These are phyloP conservation scores for Fusarium sp. DNA, from an alignment of 2,329 filamentous ascomycete species.

Conservation along the genomic window DNA sequence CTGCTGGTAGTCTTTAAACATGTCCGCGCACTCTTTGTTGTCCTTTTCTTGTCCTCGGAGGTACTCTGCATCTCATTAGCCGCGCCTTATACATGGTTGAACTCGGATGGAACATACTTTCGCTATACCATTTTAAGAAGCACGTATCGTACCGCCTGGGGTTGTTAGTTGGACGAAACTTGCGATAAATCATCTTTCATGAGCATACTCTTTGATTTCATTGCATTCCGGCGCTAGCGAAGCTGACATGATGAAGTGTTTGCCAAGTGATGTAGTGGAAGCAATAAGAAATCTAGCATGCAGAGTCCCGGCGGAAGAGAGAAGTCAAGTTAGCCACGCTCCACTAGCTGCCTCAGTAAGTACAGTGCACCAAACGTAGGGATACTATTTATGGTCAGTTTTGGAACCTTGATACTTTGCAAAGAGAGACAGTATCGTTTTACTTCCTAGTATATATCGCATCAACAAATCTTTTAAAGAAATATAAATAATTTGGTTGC, in stretches of 20 bases:
- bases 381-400: too few relatives aligned
- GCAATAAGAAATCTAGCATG: conserved; percentile 38
- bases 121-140: conserved; percentile 99
- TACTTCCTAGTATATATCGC: too few relatives aligned
- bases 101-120: conserved; percentile 75
- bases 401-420: too few relatives aligned
- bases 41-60: conserved; percentile 85
- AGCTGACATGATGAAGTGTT: conserved; percentile 80
- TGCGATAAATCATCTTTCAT: fast-evolving
- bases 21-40: conserved; percentile 85
- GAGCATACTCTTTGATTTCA: conserved; percentile 89
- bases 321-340: conserved; percentile 35
- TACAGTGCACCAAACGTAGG: too few relatives aligned
- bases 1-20: conserved; percentile 91
- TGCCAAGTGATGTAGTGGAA: conserved; percentile 40
- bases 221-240: conserved; percentile 97
- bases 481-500: neutral
- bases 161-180: conserved; percentile 1
- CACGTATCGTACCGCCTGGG: conserved; percentile 93
- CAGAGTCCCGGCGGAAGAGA: conserved; percentile 13
- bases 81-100: conserved; percentile 28
- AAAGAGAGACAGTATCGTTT: too few relatives aligned
- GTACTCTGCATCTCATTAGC: conserved; percentile 75
- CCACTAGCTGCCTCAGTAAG: conserved; percentile 20
- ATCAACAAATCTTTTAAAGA: neutral